Conservation (phyloP, 805 yeast species). For the Kluyveromyces starmeri region DNA sequence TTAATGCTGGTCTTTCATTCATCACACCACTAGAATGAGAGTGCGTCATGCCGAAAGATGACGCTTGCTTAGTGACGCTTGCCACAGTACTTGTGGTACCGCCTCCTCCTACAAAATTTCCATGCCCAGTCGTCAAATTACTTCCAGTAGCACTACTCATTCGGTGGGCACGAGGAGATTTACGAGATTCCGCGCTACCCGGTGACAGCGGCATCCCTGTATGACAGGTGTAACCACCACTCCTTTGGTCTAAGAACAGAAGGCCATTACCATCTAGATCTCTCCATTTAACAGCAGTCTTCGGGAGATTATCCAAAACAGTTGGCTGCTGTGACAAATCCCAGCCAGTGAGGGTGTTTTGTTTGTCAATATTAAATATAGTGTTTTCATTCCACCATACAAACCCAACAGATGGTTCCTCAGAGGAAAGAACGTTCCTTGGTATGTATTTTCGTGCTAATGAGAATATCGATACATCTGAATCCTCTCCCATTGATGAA, state of each 20-base stretch:
- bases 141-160: conserved; percentile 7
- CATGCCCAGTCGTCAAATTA: conserved; percentile 1
- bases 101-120: background rate
- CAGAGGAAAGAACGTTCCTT: conserved; percentile 32
- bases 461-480: conserved; percentile 60
- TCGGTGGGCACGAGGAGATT: conserved; percentile 4
- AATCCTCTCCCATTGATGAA: conserved; percentile 62
- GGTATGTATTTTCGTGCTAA: conserved; percentile 69
- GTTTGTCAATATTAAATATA: conserved; percentile 28
- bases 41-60: background rate
- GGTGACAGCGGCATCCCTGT: conserved; percentile 4
- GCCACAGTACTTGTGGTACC: background rate
- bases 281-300: conserved; percentile 26
- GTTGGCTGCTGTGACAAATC: conserved; percentile 25
- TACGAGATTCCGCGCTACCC: conserved; percentile 1
- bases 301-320: conserved; percentile 22
- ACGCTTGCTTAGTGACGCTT: background rate
- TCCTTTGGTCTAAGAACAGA: conserved; percentile 21
- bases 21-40: conserved; percentile 5
- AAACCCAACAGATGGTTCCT: conserved; percentile 26
- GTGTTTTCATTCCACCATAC: conserved; percentile 30
- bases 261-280: conserved; percentile 31
- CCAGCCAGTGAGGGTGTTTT: conserved; percentile 27
- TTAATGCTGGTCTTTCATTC: conserved; percentile 11
- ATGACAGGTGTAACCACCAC: conserved; percentile 17